Base-by-base conservation (phyloP, 2,329 filamentous ascomycete genomes). In the Fusarium sp. region DNA sequence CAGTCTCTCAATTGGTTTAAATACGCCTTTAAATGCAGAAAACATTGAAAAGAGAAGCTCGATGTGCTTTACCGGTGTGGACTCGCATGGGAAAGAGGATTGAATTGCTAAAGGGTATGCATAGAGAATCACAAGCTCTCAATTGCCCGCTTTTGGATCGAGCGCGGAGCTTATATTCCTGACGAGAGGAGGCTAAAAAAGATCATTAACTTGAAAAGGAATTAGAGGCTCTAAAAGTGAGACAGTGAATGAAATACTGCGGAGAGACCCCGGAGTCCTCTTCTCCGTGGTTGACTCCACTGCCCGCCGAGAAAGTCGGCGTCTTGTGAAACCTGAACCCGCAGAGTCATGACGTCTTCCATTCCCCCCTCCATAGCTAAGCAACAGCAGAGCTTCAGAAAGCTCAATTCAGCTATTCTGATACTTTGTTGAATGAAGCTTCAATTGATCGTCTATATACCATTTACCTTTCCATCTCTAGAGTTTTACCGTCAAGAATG, bases 291-390 rank as follows among this genome's bases (percentile, higher is more conserved):
- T 12, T 32, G 24, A 24, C 56, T 53, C 61, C 54, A 47, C 53
- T 30, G 8, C 16, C 22, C 45, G 57, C 51, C 57, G 51, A 56
- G 48, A 55, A 37, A 29, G 30, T 37, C 30, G 61, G 22, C 42
- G 41, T 45, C 7, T 29, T 42, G 29, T 59, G 55, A 61, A 46
- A 69, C 49, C 5, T 29, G 53, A 47, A 55, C 45, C 59, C 40
- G n/a, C 25, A 57, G 29, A 70, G 59, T 70, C 68, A 70, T 70
- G 68, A 70, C 68, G 68, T 70, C 67, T 55, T 70, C 18, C 49
- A 65, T 29, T 18, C 24, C 53, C 53, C 44, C 44, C 30, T 13
- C 29, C 13, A 11, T 18, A 27, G 16, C 16, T 25, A 14, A 32
- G 24, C 57, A 45, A 13, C 24, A 44, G 42, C 29, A 46, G n/a